Evolutionary conservation across 345 rosid species (phyloP), one percentile per base, ranked within the genome.

Genomic region (Cardamine occulta): DNA sequence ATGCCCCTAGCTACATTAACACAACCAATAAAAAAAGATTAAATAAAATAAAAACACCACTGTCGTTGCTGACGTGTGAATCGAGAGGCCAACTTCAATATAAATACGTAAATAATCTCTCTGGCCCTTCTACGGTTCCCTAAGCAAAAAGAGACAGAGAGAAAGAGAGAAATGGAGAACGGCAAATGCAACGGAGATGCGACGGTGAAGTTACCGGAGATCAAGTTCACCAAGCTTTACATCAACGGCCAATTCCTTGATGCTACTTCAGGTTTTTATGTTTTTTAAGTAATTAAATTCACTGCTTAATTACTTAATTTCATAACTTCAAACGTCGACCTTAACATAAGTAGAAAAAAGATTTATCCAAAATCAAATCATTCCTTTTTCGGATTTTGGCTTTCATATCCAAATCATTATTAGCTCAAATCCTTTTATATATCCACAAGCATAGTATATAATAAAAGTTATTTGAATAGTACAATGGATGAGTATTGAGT

Each of bases 231-330:
- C 1, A 83, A 83, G 71, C 85, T 91, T 49, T 91, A 86, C 84
- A 84, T 91, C 71, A 86, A 85, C 70, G 93, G 93, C 66, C 77
- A 86, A 45, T 89, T 89, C 58, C 74, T 84, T 1, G 95, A 88
- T 68, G 77, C 95, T 24, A 19, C 80, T 59, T 83, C 90, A 84
- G 96, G 96, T 90, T 63, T 23, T 13, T 45, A 6, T 2, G 12
- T 24, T 8, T 15, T 10, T n/a, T 23, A n/a, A n/a, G n/a, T n/a
- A n/a, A n/a, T 37, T 19, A 1, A 70, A 34, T 32, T 26, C 70
- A 59, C 39, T 44, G 0, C 35, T 44, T 55, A 11, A 21, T 11
- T 18, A 13, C 56, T 57, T 28, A 9, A 54, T 47, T 58, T 26
- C 73, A 48, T 31, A 73, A 28, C 17, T 55, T 54, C 54, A 63